phyloP scores from a whole-genome alignment of 306 rosid genomes.

The Urtica urens region DNA sequence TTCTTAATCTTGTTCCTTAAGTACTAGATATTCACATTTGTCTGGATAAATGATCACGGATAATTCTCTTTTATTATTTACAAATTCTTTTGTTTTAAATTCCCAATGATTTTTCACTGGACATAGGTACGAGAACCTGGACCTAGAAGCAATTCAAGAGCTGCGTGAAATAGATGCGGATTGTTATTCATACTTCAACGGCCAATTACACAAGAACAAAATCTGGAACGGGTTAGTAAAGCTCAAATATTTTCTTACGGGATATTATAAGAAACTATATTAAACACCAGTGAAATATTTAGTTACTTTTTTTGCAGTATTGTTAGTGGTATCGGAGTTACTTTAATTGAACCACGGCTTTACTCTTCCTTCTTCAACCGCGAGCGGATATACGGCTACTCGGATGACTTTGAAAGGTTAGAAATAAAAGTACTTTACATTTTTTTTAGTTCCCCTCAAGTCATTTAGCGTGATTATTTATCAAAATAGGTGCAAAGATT shows the following conservation, averaged over 20 bases:
- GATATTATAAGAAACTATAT: not conserved
- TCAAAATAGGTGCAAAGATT: no score
- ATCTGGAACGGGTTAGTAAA: conserved; percentile 76
- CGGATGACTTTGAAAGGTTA: conserved; percentile 91
- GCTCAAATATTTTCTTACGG: conserved; percentile 7
- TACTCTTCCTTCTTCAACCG: conserved; percentile 64
- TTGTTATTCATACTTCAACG: conserved; percentile 65
- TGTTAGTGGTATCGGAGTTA: conserved; percentile 72
- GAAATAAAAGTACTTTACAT: conserved; percentile 9
- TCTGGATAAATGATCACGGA: no score
- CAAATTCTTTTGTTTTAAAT: not conserved
- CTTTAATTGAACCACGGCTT: conserved; percentile 61
- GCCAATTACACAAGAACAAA: conserved; percentile 69
- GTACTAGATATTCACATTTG: no score
- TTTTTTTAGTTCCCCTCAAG: no score
- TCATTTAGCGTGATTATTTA: no score
- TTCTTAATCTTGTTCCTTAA: conserved; percentile 12
- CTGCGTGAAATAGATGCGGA: conserved; percentile 45
- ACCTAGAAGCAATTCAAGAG: conserved; percentile 64
- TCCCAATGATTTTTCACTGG: not conserved
- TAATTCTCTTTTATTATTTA: no score
- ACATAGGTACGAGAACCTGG: conserved; percentile 47
- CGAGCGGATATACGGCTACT: conserved; percentile 63
- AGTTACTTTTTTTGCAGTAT: conserved; percentile 41
- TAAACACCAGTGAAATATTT: conserved; percentile 7